Base-by-base conservation (phyloP, 352 stramenopile species). In the Pythium guiyangense region DNA sequence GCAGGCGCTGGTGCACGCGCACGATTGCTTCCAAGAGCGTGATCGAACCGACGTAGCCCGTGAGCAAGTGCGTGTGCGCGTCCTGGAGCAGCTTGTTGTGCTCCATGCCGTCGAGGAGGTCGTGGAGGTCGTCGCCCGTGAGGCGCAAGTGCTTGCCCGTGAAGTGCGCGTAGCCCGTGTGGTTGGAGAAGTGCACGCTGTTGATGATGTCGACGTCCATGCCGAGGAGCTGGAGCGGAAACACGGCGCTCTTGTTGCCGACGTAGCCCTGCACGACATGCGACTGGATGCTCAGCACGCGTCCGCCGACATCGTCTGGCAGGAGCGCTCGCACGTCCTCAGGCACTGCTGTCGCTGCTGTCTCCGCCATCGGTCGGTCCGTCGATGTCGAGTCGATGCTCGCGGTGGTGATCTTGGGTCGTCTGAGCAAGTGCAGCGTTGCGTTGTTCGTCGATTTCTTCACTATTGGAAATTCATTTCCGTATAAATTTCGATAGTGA, bases 181-280 rank as follows among this genome's bases (percentile, higher is more conserved):
- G 83, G 67, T 95, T 93, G 71, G 83, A 92, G 58, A 95, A 92
- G 59, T 95, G 83, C 20, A 95, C 80, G 55, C 77, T 93, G 65
- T 95, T 93, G 71, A 95, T 90, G 48, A 88, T 79, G 68, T 95
- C 85, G 42, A 93, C 85, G 52, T 95, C 85, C 69, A 93, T 76
- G 20, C 85, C 83, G 34, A 94, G 73, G 58, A 90, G 71, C 69
- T 93, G 85, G 65, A 94, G 63, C 26, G 83, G 83, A 59, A 94
- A 89, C 37, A 95, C 81, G 10, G 85, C 85, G 64, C 81, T 90
- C 67, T 91, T 90, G 63, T 95, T 95, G 48, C 85, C 85, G 37
- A 95, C 85, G 52, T 93, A 95, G 26, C 85, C 85, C 57, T 92
- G 85, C 34, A 95, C 85, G 44, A 93, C 84, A 51, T 95, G 85